Conservation (phyloP, 768 basidiomycete species). For the Suillus placidus region DNA sequence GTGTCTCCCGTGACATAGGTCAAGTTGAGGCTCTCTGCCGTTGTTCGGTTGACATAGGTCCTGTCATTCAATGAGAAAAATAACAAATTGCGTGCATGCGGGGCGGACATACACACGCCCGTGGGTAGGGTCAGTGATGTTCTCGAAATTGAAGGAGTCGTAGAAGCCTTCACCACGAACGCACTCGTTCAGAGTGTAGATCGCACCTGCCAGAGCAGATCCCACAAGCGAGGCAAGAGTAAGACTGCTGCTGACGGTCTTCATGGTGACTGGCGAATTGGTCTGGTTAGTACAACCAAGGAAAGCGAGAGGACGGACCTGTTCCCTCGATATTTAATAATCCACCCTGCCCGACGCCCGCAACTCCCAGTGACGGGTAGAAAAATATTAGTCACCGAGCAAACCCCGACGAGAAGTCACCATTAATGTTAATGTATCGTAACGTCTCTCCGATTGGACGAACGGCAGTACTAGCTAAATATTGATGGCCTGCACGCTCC, state of each 20-base stretch:
- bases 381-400: background rate
- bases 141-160: conserved; percentile 48
- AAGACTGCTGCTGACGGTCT: conserved; percentile 9
- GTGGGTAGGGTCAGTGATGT: conserved; percentile 62
- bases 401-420: background rate
- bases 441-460: background rate
- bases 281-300: background rate
- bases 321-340: background rate
- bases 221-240: conserved; percentile 17
- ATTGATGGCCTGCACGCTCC: background rate
- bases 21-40: conserved; percentile 31
- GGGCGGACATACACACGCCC: conserved; percentile 60
- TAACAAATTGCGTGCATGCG: background rate
- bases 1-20: conserved; percentile 30
- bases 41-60: conserved; percentile 29
- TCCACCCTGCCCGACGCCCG: conserved; percentile 4
- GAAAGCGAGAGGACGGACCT: background rate
- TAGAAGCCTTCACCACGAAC: conserved; percentile 52
- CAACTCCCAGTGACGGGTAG: background rate
- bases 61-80: conserved; percentile 14
- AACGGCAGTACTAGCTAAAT: background rate
- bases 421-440: background rate
- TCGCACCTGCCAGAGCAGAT: conserved; percentile 18
- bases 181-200: conserved; percentile 41
- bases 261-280: conserved; percentile 19